Percentiles rank a stretch among this genome's conserved stretches.
phyloP scores from a whole-genome alignment of 495 filamentous ascomycete genomes.

The Amorphotheca resinae region DNA sequence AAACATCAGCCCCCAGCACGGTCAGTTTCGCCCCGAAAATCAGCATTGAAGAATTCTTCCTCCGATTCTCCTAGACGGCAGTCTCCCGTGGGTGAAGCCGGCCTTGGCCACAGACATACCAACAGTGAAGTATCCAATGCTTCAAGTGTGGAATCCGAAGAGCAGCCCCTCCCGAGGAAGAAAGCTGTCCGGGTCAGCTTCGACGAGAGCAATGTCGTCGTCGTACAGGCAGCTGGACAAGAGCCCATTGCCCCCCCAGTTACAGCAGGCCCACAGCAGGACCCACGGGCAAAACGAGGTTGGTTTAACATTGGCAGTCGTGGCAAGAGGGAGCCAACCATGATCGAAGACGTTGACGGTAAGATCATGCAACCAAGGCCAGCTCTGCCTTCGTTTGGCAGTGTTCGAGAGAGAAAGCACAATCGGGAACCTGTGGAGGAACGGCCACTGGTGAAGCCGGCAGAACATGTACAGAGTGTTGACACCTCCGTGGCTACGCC shows the following conservation, averaged over 20 bases:
- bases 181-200: slow-evolving; percentile 76
- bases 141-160: slow-evolving; percentile 45
- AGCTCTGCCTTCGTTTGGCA: slow-evolving; percentile 73
- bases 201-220: slow-evolving; percentile 55
- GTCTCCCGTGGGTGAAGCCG: slow-evolving; percentile 4
- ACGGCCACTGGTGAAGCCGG: slow-evolving; percentile 38
- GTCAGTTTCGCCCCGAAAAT: slow-evolving; percentile 76
- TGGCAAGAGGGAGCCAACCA: slow-evolving; percentile 33
- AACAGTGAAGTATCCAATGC: slow-evolving; percentile 46
- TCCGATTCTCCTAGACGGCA: slow-evolving; percentile 13
- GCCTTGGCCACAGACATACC: slow-evolving; percentile 21
- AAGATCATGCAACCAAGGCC: slow-evolving; percentile 62
- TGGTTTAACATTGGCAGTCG: slow-evolving; percentile 40
- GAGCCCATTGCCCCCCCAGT: slow-evolving; percentile 36
- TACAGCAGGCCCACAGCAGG: slow-evolving; percentile 39
- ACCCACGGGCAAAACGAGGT: slow-evolving; percentile 23
- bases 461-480: slow-evolving; percentile 19
- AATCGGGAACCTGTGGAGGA: slow-evolving; percentile 28
- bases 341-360: slow-evolving; percentile 39
- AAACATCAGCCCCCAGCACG: slow-evolving; percentile 69
- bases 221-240: slow-evolving; percentile 41
- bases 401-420: slow-evolving; percentile 45
- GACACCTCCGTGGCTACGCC: slow-evolving; percentile 12
- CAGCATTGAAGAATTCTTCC: slow-evolving; percentile 60
- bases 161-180: slow-evolving; percentile 43